Evolutionary conservation across 495 filamentous ascomycete species (phyloP).

Genomic region (Clavariopsis aquatica): DNA sequence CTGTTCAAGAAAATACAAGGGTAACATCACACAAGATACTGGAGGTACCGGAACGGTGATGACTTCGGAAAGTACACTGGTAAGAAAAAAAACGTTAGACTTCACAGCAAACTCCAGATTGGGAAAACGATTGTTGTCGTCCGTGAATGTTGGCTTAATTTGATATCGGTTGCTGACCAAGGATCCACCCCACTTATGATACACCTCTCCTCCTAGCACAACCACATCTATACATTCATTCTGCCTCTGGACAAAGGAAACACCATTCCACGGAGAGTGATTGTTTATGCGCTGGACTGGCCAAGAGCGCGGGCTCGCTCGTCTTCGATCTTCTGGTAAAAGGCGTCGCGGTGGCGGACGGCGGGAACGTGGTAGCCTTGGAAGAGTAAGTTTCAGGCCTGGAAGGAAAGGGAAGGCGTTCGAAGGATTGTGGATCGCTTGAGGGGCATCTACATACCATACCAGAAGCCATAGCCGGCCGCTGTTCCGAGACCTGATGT

Average conservation of each 20-base stretch:
- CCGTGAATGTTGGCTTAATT: conserved; percentile 6
- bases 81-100: neutral
- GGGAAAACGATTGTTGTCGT: neutral
- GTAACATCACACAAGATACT: no score
- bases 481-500: conserved; percentile 64
- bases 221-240: conserved; percentile 15
- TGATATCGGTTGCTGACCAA: conserved; percentile 4
- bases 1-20: no score
- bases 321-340: conserved; percentile 75
- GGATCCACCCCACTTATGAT: conserved; percentile 19
- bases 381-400: conserved; percentile 13
- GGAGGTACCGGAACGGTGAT: no score
- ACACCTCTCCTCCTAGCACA: conserved; percentile 14
- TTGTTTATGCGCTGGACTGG: conserved; percentile 37
- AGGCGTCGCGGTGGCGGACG: conserved; percentile 71
- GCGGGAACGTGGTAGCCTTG: conserved; percentile 72
- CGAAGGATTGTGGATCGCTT: neutral
- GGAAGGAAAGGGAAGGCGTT: neutral
- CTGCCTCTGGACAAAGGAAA: conserved; percentile 23
- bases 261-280: neutral
- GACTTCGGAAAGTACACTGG: no score
- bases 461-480: conserved; percentile 78
- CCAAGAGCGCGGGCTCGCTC: conserved; percentile 55
- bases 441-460: conserved; percentile 59
- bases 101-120: neutral